Evolutionary conservation across 495 filamentous ascomycete species (phyloP).

Genomic region (Lasiosphaeria ovina): DNA sequence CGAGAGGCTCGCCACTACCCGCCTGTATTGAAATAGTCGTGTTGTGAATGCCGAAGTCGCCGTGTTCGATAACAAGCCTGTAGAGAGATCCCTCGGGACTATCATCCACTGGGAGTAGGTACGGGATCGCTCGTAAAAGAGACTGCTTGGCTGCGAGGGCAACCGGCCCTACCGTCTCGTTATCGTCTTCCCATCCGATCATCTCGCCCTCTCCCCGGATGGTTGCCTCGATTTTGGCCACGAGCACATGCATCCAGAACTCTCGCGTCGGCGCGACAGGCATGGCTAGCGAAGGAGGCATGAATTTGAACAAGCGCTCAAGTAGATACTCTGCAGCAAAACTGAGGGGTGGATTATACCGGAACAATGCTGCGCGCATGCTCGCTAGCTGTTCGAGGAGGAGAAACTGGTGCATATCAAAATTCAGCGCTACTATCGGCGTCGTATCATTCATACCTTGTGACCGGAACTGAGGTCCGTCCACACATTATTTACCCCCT

Average conservation of each 20-base stretch:
- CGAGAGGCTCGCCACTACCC: constrained; percentile 19
- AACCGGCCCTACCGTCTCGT: constrained; percentile 31
- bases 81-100: constrained; percentile 23
- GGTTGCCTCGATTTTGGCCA: constrained; percentile 37
- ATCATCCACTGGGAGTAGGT: constrained; percentile 29
- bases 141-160: constrained; percentile 36
- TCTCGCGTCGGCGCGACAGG: constrained; percentile 37
- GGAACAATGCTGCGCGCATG: constrained; percentile 37
- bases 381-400: constrained; percentile 26
- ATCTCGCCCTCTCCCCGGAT: constrained; percentile 37
- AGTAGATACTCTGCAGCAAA: constrained; percentile 22
- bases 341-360: constrained; percentile 26
- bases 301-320: constrained; percentile 33
- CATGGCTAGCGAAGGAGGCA: constrained; percentile 30
- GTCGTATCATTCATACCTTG: constrained; percentile 18
- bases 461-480: constrained; percentile 19
- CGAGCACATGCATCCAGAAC: constrained; percentile 36
- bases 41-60: constrained; percentile 40
- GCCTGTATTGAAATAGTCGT: constrained; percentile 30
- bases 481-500: constrained; percentile 31
- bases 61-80: constrained; percentile 37
- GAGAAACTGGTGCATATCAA: too few relatives aligned
- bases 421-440: neutral
- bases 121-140: constrained; percentile 31
- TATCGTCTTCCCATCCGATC: constrained; percentile 37